Evolutionary conservation across 2,329 filamentous ascomycete genomes (phyloP), one percentile per base, ranked within the genome.

Genomic region (Boeremia exigua): DNA sequence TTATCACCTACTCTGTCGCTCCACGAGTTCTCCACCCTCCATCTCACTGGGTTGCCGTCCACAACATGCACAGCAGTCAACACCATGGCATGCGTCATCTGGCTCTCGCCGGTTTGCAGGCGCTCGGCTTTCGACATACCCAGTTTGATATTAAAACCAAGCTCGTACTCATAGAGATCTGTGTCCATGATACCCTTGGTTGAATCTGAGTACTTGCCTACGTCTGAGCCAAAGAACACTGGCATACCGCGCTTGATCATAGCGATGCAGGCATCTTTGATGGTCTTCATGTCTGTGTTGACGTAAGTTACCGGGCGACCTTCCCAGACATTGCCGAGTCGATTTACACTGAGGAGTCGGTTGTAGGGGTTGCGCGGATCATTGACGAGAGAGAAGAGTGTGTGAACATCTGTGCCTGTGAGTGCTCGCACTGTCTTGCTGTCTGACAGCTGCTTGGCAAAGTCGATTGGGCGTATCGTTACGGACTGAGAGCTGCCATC

Each of bases 51-150:
- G 74, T 86, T 84, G 1, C 85, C 87, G 56, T 85, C 77, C 27
- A 83, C 88, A 2, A 96, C 74, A 70, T 96, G 92, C 40, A 96
- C 92, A 0, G 86, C 92, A 2, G 91, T 96, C 59, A 96, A 77
- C 0, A 96, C 91, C 92, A 96, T 96, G 4, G 92, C 92, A 68
- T 96, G 92, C 1, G 92, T 96, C 92, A 96, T 96, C 46, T 85
- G 82, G 49, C 85, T 88, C 77, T 96, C 92, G 10, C 90, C 87
- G 0, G 88, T 88, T 66, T 84, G 80, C 40, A 96, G 78, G 3
- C 92, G 80, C 66, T 91, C 84, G 0, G 89, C 88, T 77, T 96
- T 96, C 67, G 80, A 85, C 84, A 96, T 83, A 15, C 85, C 86
- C 8, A 94, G 81, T 51, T 81, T 82, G 58, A 92, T 82, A 66